A percentile compares a stretch with the other conserved stretches of the same genome.
phyloP scores from a whole-genome alignment of 2,329 filamentous ascomycete species.

The Aspergillus sp. region DNA sequence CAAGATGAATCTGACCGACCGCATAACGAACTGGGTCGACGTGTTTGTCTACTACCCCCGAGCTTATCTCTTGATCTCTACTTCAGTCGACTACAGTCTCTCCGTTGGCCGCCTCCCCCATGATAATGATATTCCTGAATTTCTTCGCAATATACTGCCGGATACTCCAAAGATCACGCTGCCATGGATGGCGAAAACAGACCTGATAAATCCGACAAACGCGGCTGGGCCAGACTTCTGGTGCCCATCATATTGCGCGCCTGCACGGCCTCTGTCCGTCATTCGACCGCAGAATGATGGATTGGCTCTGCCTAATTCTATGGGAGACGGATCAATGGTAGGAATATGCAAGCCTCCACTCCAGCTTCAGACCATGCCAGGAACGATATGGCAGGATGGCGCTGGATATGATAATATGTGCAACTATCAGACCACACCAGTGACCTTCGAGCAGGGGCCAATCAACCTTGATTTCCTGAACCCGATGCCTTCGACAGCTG shows the following conservation, averaged over 20 bases:
- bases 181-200: background rate
- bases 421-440: background rate
- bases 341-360: background rate
- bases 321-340: background rate
- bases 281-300: background rate
- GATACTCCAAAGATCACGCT: constrained; percentile 1
- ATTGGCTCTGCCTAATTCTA: background rate
- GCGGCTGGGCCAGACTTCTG: background rate
- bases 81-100: constrained; percentile 7
- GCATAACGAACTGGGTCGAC: background rate
- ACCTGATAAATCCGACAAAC: background rate
- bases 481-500: background rate
- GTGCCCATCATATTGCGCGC: background rate
- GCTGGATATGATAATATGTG: background rate
- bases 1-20: background rate
- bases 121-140: constrained; percentile 2
- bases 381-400: background rate
- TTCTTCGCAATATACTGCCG: background rate
- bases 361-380: background rate
- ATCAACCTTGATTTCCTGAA: background rate
- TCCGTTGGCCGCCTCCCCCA: constrained; percentile 5
- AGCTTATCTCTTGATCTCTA: constrained; percentile 4
- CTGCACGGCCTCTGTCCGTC: background rate
- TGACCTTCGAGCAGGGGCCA: background rate
- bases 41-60: constrained; percentile 5